These are phyloP conservation scores for Fusarium newnesense DNA, from an alignment of 2,329 filamentous ascomycete species.

Conservation along the genomic window DNA sequence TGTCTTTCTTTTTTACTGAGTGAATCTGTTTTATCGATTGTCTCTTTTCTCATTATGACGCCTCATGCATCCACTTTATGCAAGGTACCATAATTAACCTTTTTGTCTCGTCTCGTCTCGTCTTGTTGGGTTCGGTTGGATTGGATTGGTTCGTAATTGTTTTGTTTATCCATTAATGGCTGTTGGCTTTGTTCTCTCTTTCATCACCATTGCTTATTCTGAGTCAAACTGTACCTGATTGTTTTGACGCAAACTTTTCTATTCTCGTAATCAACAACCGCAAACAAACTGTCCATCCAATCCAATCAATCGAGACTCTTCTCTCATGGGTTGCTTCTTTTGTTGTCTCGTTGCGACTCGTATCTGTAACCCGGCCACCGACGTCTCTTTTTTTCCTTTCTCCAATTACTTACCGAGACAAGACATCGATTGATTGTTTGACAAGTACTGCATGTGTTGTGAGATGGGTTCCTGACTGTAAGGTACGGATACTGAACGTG, in stretches of 20 bases:
- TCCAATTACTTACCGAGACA: constrained; percentile 13
- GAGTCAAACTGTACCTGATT: neutral
- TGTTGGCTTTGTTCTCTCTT: constrained; percentile 18
- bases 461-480: neutral
- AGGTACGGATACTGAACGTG: neutral
- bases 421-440: neutral
- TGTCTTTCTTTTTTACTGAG: neutral
- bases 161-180: neutral
- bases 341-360: constrained; percentile 13
- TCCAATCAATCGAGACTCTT: neutral
- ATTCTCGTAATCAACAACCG: neutral
- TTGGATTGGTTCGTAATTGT: neutral
- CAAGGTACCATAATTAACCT: constrained; percentile 23
- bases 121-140: neutral
- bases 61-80: constrained; percentile 29
- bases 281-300: constrained; percentile 12
- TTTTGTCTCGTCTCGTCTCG: neutral
- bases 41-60: constrained; percentile 27
- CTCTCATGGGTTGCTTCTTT: constrained; percentile 19
- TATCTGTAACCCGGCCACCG: constrained; percentile 1
- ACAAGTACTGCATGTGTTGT: neutral
- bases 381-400: neutral
- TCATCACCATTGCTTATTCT: constrained; percentile 15
- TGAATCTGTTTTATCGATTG: neutral
- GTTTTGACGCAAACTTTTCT: constrained; percentile 9